Evolutionary conservation across 495 filamentous ascomycete genomes (phyloP), one percentile per base, ranked within the genome.

Genomic region (Tricharina praecox): DNA sequence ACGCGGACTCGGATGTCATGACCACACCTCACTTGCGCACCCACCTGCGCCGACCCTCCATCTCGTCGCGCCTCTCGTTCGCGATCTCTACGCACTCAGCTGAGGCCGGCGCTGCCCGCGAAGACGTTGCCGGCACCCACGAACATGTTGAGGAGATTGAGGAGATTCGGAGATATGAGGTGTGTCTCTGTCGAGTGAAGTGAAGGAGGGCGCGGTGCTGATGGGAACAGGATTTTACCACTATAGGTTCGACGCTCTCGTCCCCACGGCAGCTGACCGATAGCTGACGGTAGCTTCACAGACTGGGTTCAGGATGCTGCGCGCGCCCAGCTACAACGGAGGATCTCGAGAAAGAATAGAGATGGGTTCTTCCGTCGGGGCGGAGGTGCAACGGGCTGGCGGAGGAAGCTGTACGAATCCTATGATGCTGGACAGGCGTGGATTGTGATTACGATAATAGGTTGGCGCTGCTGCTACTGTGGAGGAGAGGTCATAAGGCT

Each of bases 301-400:
- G 87, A 97, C 63, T 97, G 90, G 90, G 86, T 97, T 1, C 86
- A 97, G 62, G 90, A 97, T 76, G 88, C 88, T 1, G 79, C 87
- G 11, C 79, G 86, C 38, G 90, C 93, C 63, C 83, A 93, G 63
- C 65, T 81, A 28, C 58, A 55, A 45, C 75, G 87, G 39, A 73
- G 87, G 42, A 81, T 82, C 56, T 75, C 81, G 16, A 72, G 79
- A 57, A 77, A 75, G 67, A 78, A 79, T 52, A 75, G 76, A 13
- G 78, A 74, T 16, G 79, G 82, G 2, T 81, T 82, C 54, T 86
- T 82, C 66, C 77, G 82, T 50, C 68, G 76, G 46, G 73, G 79
- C 44, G 81, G 81, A 20, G 16, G 33, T 13, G 68, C 71, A 23
- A 66, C 75, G 50, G 82, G 83, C 39, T 96, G 85, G 87, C 71